Evolutionary conservation across 2,329 filamentous ascomycete species (phyloP).

Genomic region (Fusarium sp.): DNA sequence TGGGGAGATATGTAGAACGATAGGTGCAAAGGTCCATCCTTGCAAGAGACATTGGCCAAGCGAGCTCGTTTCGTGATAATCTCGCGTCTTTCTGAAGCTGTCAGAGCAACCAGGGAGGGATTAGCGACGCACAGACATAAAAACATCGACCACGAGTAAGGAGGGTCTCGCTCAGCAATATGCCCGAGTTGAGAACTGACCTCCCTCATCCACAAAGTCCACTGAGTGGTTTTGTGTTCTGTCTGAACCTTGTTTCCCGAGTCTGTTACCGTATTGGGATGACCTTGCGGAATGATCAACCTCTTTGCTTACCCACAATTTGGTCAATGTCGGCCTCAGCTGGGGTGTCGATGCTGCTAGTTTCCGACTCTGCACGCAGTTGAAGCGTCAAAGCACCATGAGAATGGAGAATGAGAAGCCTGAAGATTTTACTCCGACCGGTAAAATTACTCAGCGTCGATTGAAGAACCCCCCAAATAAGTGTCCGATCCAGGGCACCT

Average conservation of each 20-base stretch:
- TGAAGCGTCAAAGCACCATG: slow-evolving; percentile 3
- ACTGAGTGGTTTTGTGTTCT: slow-evolving; percentile 29
- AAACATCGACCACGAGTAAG: slow-evolving; percentile 14
- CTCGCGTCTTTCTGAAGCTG: slow-evolving; percentile 31
- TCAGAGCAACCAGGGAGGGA: slow-evolving; percentile 22
- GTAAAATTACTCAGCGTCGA: slow-evolving; percentile 10
- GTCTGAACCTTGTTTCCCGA: slow-evolving; percentile 40
- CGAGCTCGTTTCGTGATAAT: slow-evolving; percentile 17
- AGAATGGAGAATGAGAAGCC: slow-evolving; percentile 4
- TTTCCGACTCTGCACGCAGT: slow-evolving; percentile 16
- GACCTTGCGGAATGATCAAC: slow-evolving; percentile 29
- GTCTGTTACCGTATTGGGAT: slow-evolving; percentile 34
- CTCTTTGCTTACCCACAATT: slow-evolving; percentile 32
- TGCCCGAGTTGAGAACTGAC: slow-evolving; percentile 32
- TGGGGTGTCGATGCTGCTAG: slow-evolving; percentile 33
- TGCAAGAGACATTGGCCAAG: slow-evolving; percentile 12
- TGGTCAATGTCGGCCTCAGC: slow-evolving; percentile 23
- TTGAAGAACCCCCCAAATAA: slow-evolving; percentile 5
- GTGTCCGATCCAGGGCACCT: slow-evolving; percentile 12
- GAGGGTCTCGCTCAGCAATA: slow-evolving; percentile 14
- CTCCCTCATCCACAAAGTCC: slow-evolving; percentile 5
- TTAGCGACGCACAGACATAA: slow-evolving; percentile 32
- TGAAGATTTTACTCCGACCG: slow-evolving; percentile 12
- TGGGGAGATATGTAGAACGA: slow-evolving; percentile 13
- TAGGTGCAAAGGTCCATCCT: background rate